These are phyloP conservation scores for Psilocybe sp. DNA, from an alignment of 768 basidiomycete species.

Conservation along the genomic window DNA sequence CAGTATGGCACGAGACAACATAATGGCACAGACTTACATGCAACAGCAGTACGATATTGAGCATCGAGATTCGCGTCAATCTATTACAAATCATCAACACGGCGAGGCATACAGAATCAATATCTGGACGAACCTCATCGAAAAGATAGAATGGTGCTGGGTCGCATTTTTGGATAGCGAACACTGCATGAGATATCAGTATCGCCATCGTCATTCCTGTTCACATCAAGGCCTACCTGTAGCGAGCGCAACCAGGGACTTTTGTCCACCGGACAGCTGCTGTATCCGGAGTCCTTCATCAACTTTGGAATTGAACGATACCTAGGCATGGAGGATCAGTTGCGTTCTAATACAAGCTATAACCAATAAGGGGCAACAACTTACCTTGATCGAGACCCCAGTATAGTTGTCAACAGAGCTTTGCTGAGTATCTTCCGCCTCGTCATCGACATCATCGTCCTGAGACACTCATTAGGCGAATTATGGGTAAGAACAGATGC, in stretches of 20 bases:
- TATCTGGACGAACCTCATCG: constrained; percentile 66
- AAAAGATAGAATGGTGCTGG: constrained; percentile 99
- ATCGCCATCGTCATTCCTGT: neutral
- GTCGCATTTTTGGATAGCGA: constrained; percentile 98
- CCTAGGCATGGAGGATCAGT: constrained; percentile 40
- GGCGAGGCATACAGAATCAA: neutral
- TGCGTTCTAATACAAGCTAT: neutral
- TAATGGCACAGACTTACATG: constrained; percentile 54
- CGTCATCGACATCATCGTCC: constrained; percentile 76
- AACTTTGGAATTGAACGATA: constrained; percentile 98
- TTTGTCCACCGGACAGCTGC: constrained; percentile 96
- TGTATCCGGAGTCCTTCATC: constrained; percentile 97
- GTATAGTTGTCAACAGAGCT: constrained; percentile 91
- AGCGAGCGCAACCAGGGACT: constrained; percentile 93
- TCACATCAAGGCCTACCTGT: constrained; percentile 50
- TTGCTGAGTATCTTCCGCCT: constrained; percentile 69
- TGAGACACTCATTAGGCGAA: constrained; percentile 19
- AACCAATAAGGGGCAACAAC: too few relatives aligned
- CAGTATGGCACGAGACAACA: neutral
- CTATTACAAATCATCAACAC: constrained; percentile 27
- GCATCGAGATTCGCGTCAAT: constrained; percentile 98
- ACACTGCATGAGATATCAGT: constrained; percentile 52
- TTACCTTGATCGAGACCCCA: constrained; percentile 91
- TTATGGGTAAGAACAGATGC: neutral
- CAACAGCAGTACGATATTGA: constrained; percentile 95